phyloP scores from a whole-genome alignment of 1,139 yeast species.

The Debaryomyces fabryi region DNA sequence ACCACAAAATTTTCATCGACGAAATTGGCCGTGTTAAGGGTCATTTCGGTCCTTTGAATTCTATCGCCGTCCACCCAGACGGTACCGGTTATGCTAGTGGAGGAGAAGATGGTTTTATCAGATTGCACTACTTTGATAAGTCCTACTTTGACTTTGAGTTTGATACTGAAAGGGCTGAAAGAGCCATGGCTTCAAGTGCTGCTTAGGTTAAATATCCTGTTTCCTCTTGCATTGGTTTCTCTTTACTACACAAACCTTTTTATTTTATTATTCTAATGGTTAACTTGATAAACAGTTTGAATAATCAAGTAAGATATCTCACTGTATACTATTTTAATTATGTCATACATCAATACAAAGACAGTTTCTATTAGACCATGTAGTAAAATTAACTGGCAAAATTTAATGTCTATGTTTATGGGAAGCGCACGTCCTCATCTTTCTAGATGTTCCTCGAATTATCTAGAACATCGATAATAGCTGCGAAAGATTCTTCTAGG shows the following conservation, averaged over 20 bases:
- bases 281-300: slow-evolving; percentile 6
- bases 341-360: slow-evolving; percentile 5
- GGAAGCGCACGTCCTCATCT: neutral
- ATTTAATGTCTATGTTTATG: neutral
- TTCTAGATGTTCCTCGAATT: slow-evolving; percentile 1
- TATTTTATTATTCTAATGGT: slow-evolving; percentile 5
- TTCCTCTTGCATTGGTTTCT: slow-evolving; percentile 9
- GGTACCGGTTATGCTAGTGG: slow-evolving; percentile 95
- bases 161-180: slow-evolving; percentile 85
- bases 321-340: slow-evolving; percentile 8
- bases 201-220: slow-evolving; percentile 12
- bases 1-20: slow-evolving; percentile 92
- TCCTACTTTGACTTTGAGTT: slow-evolving; percentile 89
- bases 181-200: slow-evolving; percentile 43
- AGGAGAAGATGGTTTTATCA: slow-evolving; percentile 96
- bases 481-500: slow-evolving; percentile 1
- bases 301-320: slow-evolving; percentile 6
- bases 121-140: slow-evolving; percentile 92
- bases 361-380: neutral
- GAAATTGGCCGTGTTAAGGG: slow-evolving; percentile 98
- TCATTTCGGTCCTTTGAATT: slow-evolving; percentile 97
- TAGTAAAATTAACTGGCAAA: neutral
- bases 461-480: slow-evolving; percentile 1
- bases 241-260: slow-evolving; percentile 4
- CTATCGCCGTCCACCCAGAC: slow-evolving; percentile 91